A percentile compares a stretch with the other conserved stretches of the same genome.
These are phyloP conservation scores for Apiotrichum veenhuisii DNA, from an alignment of 1,284 basidiomycete genomes.

Conservation along the genomic window DNA sequence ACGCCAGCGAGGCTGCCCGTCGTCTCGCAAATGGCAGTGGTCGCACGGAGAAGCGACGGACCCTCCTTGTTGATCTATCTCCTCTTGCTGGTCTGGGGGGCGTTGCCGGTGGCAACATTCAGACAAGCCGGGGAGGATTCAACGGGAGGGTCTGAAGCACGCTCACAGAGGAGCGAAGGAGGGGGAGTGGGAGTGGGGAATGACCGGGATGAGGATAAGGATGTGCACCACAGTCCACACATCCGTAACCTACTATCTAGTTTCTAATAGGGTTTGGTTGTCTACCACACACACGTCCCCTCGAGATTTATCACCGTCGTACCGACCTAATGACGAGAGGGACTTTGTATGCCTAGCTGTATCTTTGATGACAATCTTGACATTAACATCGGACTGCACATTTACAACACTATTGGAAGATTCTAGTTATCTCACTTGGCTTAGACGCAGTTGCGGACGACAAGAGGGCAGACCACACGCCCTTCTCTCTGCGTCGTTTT, in stretches of 20 bases:
- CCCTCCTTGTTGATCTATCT: constrained; percentile 10
- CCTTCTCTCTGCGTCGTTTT: too few relatives aligned
- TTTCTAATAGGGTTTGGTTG: background rate
- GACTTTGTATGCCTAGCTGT: constrained; percentile 3
- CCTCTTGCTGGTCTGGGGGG: background rate
- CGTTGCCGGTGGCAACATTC: background rate
- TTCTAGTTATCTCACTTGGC: too few relatives aligned
- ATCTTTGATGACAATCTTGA: constrained; percentile 8
- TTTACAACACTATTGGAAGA: too few relatives aligned
- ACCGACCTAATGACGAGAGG: background rate
- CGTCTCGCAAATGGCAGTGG: constrained; percentile 2
- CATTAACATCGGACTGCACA: too few relatives aligned
- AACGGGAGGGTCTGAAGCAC: background rate
- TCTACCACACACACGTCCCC: background rate
- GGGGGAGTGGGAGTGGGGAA: background rate
- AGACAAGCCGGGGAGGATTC: background rate
- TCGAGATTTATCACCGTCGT: background rate
- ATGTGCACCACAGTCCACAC: background rate
- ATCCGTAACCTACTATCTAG: background rate
- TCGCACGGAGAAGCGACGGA: constrained; percentile 19
- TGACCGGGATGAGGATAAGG: too few relatives aligned
- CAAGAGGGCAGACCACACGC: too few relatives aligned
- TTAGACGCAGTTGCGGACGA: too few relatives aligned
- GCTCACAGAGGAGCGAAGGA: background rate
- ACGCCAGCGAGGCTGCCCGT: constrained; percentile 52